Evolutionary conservation across 805 yeast species (phyloP).

Genomic region (Ogataea parapolymorpha): DNA sequence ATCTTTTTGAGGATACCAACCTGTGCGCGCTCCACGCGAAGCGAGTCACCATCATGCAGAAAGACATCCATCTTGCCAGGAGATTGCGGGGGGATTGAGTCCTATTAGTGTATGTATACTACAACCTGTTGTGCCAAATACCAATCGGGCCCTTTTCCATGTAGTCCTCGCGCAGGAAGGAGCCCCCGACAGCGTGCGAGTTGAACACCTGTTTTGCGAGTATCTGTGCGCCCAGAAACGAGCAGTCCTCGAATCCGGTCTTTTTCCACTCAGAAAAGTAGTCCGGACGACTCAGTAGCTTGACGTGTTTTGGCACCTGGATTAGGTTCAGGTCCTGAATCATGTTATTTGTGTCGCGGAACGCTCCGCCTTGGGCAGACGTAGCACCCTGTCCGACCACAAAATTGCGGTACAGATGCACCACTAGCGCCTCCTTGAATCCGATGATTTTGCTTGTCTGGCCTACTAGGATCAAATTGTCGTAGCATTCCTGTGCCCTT

Average conservation of each 20-base stretch:
- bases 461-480: constrained; percentile 76
- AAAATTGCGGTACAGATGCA: constrained; percentile 39
- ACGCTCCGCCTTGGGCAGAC: constrained; percentile 21
- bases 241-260: constrained; percentile 68
- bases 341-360: constrained; percentile 27
- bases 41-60: constrained; percentile 82
- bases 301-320: constrained; percentile 81
- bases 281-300: constrained; percentile 72
- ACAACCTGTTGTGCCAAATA: constrained; percentile 53
- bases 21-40: constrained; percentile 76
- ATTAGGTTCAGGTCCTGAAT: constrained; percentile 30
- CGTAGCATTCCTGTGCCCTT: constrained; percentile 80
- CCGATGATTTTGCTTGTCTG: constrained; percentile 75
- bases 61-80: constrained; percentile 77
- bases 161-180: constrained; percentile 65
- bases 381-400: constrained; percentile 21
- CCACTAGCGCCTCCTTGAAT: constrained; percentile 64
- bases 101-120: constrained; percentile 10
- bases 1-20: constrained; percentile 73
- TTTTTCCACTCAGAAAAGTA: constrained; percentile 95
- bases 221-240: constrained; percentile 84
- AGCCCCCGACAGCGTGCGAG: constrained; percentile 47
- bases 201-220: constrained; percentile 82
- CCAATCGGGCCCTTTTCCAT: constrained; percentile 78
- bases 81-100: constrained; percentile 21